A percentile compares a stretch with the other conserved stretches of the same genome.
phyloP scores from a whole-genome alignment of 495 filamentous ascomycete species.

The Daldinia childiae region DNA sequence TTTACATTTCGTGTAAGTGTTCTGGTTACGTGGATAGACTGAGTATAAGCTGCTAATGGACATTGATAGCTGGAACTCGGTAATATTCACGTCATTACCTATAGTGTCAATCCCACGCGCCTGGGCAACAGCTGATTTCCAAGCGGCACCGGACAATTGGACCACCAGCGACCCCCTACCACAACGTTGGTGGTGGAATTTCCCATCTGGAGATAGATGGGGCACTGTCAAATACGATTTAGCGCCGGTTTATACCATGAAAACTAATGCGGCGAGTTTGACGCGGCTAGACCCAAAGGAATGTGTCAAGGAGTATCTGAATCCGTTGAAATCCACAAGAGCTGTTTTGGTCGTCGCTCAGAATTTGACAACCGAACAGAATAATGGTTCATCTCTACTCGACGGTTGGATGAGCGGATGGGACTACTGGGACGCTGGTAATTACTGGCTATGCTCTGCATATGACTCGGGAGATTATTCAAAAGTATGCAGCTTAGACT shows the following conservation, averaged over 20 bases:
- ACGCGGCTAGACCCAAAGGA: neutral
- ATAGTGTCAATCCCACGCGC: conserved; percentile 5
- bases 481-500: neutral
- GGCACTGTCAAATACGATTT: neutral
- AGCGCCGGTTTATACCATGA: neutral
- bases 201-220: neutral
- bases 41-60: neutral
- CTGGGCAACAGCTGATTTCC: neutral
- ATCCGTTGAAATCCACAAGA: neutral
- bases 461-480: neutral
- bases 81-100: conserved; percentile 5
- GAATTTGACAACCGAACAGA: neutral
- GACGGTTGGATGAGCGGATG: conserved; percentile 5
- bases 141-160: neutral
- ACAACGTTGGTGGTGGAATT: neutral
- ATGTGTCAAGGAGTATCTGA: neutral
- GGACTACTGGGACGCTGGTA: conserved; percentile 8
- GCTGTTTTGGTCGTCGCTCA: neutral
- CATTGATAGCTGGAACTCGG: neutral
- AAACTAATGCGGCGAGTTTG: neutral
- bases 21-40: neutral
- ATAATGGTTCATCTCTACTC: neutral
- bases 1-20: neutral
- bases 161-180: neutral
- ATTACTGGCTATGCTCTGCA: conserved; percentile 1